Evolutionary conservation across 495 filamentous ascomycete genomes (phyloP).

Genomic region (Xylaria castorea): DNA sequence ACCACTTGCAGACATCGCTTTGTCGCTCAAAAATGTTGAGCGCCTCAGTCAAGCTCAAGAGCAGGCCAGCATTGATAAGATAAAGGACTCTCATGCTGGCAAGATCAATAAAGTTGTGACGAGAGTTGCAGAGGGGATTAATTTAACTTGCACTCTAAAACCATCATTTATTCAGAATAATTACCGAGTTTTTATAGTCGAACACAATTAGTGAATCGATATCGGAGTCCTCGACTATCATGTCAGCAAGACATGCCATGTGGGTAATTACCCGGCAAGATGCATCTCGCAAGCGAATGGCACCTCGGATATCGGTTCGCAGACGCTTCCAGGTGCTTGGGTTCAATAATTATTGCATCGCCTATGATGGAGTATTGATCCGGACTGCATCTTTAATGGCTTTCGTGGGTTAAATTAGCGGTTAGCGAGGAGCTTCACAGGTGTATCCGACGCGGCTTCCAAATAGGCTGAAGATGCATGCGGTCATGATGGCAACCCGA

Average conservation of each 20-base stretch:
- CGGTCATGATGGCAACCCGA: neutral
- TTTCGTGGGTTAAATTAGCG: neutral
- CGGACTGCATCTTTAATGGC: neutral
- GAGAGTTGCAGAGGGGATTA: neutral
- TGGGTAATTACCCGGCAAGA: slow-evolving; percentile 19
- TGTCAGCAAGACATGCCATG: neutral
- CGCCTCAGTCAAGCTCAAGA: neutral
- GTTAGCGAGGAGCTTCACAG: slow-evolving; percentile 4
- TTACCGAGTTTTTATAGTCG: neutral
- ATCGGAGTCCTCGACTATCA: neutral
- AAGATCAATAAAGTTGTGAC: neutral
- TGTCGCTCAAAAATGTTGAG: slow-evolving; percentile 25
- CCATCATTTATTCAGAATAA: neutral
- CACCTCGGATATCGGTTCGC: neutral
- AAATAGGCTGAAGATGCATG: slow-evolving; percentile 20
- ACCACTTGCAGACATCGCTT: slow-evolving; percentile 26
- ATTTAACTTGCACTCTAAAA: neutral
- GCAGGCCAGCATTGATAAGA: neutral
- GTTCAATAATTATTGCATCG: slow-evolving; percentile 9
- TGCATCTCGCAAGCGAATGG: slow-evolving; percentile 3
- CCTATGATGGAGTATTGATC: slow-evolving; percentile 5
- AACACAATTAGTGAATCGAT: neutral
- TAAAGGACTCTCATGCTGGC: neutral
- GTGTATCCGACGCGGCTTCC: neutral
- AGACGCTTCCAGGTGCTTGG: slow-evolving; percentile 20